Evolutionary conservation across 108 stramenopile genomes (phyloP), one percentile per base, ranked within the genome.

Genomic region (Conticribra weissflogii): DNA sequence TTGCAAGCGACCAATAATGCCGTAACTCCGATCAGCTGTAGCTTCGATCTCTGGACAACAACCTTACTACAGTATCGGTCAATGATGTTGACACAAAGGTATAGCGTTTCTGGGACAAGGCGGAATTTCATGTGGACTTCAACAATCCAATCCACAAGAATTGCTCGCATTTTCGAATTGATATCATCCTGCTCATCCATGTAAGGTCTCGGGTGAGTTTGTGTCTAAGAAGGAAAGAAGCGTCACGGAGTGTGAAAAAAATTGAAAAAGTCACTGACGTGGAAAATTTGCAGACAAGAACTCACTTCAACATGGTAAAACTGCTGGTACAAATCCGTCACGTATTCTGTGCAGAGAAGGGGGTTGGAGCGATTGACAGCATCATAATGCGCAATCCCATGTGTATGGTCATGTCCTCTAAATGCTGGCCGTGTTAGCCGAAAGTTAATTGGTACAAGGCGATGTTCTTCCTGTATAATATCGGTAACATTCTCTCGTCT

Each of bases 21-120:
- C 22, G 97, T 97, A 41, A 98, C 97, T 24, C 98, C 98, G 21
- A 99, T 90, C 5, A 99, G 95, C 74, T 99, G 98, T 48, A 99
- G 83, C 66, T 96, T 94, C 24, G 89, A 84, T n/a, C 98, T 83
- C 19, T 81, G 68, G 31, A 98, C 95, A 47, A 81, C 64, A 63
- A 83, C 75, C 21, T 62, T 65, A 62, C 85, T 74, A 53, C 94
- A 89, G 76, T 87, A 96, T 44, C 91, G 84, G 47, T 94, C 95
- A 65, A 96, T 93, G 45, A 96, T 63, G 55, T 90, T 89, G 16
- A 96, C 87, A 33, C 92, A 92, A 9, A 96, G 74, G 53, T 87
- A 93, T 21, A 96, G 83, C 1, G 93, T 93, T 63, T 93, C 91
- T 16, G 92, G 91, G 19, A 89, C 85, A 57, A 94, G 89, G 68